These are phyloP conservation scores for Dalbergia cochinchinensis DNA, from an alignment of 306 rosid species.

Conservation along the genomic window DNA sequence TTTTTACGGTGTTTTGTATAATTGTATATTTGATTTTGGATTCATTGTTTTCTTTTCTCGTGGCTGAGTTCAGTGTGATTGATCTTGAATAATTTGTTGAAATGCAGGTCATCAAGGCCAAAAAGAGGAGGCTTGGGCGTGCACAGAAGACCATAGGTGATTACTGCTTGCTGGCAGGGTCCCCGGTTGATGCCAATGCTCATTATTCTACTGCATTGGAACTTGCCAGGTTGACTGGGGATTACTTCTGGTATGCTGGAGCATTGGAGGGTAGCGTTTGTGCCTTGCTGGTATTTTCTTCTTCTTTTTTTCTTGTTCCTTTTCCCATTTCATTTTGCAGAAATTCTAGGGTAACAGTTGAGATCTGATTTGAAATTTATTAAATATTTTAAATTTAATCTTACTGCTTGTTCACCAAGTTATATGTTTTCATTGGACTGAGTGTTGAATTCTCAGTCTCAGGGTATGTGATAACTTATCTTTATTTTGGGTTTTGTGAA, in stretches of 20 bases:
- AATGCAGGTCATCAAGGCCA: slow-evolving; percentile 92
- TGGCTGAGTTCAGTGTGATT: slow-evolving; percentile 32
- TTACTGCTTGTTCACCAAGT: background rate
- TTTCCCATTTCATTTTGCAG: background rate
- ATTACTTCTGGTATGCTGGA: slow-evolving; percentile 96
- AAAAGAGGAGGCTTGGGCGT: slow-evolving; percentile 96
- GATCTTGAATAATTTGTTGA: slow-evolving; percentile 41
- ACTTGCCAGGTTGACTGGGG: slow-evolving; percentile 91
- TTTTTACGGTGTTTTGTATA: slow-evolving; percentile 33
- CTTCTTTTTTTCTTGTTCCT: background rate
- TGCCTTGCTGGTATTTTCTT: slow-evolving; percentile 78
- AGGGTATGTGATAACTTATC: background rate
- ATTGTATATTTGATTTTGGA: slow-evolving; percentile 1
- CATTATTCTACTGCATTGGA: slow-evolving; percentile 90
- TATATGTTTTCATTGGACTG: background rate
- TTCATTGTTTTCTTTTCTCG: background rate
- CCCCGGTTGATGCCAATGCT: slow-evolving; percentile 97
- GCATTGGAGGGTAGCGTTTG: slow-evolving; percentile 96
- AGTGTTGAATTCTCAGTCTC: background rate
- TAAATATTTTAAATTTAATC: background rate
- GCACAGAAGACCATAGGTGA: slow-evolving; percentile 98
- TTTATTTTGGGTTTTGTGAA: slow-evolving; percentile 32
- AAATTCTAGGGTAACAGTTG: background rate
- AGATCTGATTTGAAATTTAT: background rate
- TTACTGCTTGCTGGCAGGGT: slow-evolving; percentile 93